A percentile compares a stretch with the other conserved stretches of the same genome.
Evolutionary conservation across 495 filamentous ascomycete genomes (phyloP).

Genomic region (Penicillium malachiteum): DNA sequence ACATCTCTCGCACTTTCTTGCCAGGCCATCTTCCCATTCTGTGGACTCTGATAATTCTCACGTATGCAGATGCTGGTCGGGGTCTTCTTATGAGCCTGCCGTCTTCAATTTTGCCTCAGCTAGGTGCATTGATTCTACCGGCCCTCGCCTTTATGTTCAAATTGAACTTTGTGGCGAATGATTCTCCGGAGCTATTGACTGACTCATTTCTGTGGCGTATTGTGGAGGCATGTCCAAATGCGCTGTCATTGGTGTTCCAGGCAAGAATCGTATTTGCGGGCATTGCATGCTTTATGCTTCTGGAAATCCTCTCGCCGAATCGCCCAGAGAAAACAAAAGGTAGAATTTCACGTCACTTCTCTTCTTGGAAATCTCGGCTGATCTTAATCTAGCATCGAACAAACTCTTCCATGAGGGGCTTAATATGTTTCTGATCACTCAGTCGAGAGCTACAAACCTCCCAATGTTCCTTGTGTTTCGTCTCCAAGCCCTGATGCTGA

Average conservation of each 20-base stretch:
- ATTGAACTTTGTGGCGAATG: slow-evolving; percentile 73
- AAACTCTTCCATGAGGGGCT: slow-evolving; percentile 61
- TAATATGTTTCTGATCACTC: slow-evolving; percentile 78
- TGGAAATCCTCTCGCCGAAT: slow-evolving; percentile 17
- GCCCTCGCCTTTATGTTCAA: slow-evolving; percentile 77
- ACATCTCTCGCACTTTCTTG: slow-evolving; percentile 73
- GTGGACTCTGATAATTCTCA: slow-evolving; percentile 70
- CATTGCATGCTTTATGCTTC: slow-evolving; percentile 43
- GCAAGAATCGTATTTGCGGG: slow-evolving; percentile 48
- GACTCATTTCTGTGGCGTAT: slow-evolving; percentile 48
- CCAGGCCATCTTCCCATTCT: slow-evolving; percentile 58
- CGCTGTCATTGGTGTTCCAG: slow-evolving; percentile 46
- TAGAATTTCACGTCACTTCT: slow-evolving; percentile 11
- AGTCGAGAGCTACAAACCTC: slow-evolving; percentile 77
- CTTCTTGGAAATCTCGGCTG: neutral
- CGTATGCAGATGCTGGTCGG: slow-evolving; percentile 58
- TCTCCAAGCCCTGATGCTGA: slow-evolving; percentile 53
- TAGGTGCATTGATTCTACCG: slow-evolving; percentile 23
- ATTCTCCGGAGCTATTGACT: slow-evolving; percentile 79
- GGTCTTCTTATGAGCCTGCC: slow-evolving; percentile 32
- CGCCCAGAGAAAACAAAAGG: slow-evolving; percentile 3
- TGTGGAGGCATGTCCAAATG: slow-evolving; percentile 48
- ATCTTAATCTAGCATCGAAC: slow-evolving; percentile 14
- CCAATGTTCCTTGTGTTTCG: slow-evolving; percentile 79
- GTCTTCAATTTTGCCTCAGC: slow-evolving; percentile 24